Evolutionary conservation across 352 stramenopile genomes (phyloP).

Genomic region (Phytophthora megakarya): DNA sequence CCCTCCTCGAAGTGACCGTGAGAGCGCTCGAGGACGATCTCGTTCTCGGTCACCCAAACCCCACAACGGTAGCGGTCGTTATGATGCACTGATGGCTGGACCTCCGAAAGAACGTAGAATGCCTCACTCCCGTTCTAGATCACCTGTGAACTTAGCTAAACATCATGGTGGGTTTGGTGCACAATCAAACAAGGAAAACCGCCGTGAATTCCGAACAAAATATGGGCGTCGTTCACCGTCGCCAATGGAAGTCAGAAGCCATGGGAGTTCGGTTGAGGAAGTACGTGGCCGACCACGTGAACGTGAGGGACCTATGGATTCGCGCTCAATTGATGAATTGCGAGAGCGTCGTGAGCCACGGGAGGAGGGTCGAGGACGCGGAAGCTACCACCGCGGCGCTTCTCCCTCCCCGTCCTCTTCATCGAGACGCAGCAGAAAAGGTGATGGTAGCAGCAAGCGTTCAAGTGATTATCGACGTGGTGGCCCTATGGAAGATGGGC

Average conservation of each 20-base stretch:
- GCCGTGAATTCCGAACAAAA: conserved; percentile 32
- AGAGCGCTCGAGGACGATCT: conserved; percentile 30
- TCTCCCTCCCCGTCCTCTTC: conserved; percentile 29
- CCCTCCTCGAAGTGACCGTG: conserved; percentile 32
- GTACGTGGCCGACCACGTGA: conserved; percentile 40
- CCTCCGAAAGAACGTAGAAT: conserved; percentile 21
- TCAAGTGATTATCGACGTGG: conserved; percentile 32
- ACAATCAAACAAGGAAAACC: conserved; percentile 35
- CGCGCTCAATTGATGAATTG: conserved; percentile 16
- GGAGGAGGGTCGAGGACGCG: conserved; percentile 23
- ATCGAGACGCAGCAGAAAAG: conserved; percentile 29
- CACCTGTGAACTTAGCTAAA: conserved; percentile 21
- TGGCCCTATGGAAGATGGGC: conserved; percentile 21
- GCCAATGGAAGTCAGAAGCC: conserved; percentile 27
- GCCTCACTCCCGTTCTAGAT: conserved; percentile 40
- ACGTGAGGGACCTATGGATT: conserved; percentile 28
- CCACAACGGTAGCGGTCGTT: conserved; percentile 17
- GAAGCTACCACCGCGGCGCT: conserved; percentile 15
- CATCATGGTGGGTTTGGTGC: conserved; percentile 27
- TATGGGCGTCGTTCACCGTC: conserved; percentile 25
- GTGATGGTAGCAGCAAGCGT: conserved; percentile 23
- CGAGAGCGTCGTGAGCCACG: conserved; percentile 23
- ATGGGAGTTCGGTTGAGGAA: conserved; percentile 30
- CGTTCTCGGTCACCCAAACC: conserved; percentile 37
- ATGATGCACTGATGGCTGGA: conserved; percentile 9